A percentile compares a stretch with the other conserved stretches of the same genome.
Conservation (phyloP, 148 eudicot genomes). For the Spergularia marina region DNA sequence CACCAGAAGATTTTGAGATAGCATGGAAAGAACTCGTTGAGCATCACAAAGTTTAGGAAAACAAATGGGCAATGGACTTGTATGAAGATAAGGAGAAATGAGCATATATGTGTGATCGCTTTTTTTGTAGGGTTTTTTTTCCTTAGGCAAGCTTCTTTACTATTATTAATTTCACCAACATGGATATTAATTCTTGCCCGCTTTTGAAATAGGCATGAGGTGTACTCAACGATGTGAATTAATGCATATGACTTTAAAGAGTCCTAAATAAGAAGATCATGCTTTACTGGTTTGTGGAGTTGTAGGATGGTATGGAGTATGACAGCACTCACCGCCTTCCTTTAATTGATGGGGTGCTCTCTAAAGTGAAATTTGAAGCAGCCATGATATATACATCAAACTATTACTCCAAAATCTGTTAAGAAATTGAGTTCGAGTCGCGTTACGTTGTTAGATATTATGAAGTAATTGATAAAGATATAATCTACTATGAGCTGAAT, state of each 20-base stretch:
- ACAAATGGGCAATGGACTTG: background rate
- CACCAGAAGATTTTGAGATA: background rate
- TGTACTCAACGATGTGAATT: conserved; percentile 4
- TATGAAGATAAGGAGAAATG: background rate
- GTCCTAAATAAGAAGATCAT: background rate
- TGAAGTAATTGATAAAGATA: background rate
- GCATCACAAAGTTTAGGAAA: background rate
- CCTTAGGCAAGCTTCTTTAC: too few relatives aligned
- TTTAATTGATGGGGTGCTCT: background rate
- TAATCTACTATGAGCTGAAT: background rate
- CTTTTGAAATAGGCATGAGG: background rate
- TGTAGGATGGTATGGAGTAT: background rate
- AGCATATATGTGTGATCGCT: background rate
- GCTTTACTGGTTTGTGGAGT: background rate
- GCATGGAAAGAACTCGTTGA: background rate
- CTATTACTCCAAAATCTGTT: background rate
- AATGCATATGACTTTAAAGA: background rate
- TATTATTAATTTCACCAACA: too few relatives aligned
- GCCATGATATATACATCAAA: background rate
- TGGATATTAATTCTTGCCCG: too few relatives aligned
- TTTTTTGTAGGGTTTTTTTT: background rate
- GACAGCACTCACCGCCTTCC: background rate
- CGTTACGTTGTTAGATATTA: background rate
- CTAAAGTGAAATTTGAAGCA: background rate
- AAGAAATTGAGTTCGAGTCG: background rate